Base-by-base conservation (phyloP, 257 asterid species). In the Verbena officinalis region DNA sequence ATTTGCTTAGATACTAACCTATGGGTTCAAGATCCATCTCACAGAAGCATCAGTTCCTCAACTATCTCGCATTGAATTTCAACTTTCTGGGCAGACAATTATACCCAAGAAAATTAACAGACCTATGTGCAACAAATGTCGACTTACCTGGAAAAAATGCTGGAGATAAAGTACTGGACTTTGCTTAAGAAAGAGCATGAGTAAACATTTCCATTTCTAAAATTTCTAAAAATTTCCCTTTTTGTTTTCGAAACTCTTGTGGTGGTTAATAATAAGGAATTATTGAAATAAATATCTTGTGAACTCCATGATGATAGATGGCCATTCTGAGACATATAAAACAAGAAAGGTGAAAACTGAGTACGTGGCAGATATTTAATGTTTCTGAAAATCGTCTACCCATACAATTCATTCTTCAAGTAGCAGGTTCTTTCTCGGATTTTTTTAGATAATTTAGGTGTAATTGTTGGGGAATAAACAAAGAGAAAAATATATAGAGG, bases 21-120 rank as follows among this genome's bases (percentile, higher is more conserved):
- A 89, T 75, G 65, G 94, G 94, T 72, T 89, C 77, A 80, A 92
- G 93, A 89, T 61, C 98, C 97, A 92, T 80, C 80, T 78, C 3
- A 76, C 73, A 10, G 87, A 80, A 63, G 33, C 64, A 72, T 53
- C 71, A 83, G 30, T 59, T 64, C 73, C 84, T 83, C 72, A 75
- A 42, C 67, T 72, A 78, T 24, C 73, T 76, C 3, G 62, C 73
- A 59, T 71, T 74, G 44, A 33, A 76, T 62, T 80, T 69, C 24
- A 80, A 40, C 21, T 85, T 83, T 77, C 77, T 82, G 20, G 86
- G 74, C 45, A 78, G 62, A 65, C 71, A 78, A 68, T 73, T 76
- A 23, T 73, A 84, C 13, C 93, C 88, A 73, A 55, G 42, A 73
- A 79, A 78, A 62, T 81, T 60, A n/a, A 68, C 75, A 20, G 80